Conservation (phyloP, 768 basidiomycete species). For the Dioszegia hungarica region DNA sequence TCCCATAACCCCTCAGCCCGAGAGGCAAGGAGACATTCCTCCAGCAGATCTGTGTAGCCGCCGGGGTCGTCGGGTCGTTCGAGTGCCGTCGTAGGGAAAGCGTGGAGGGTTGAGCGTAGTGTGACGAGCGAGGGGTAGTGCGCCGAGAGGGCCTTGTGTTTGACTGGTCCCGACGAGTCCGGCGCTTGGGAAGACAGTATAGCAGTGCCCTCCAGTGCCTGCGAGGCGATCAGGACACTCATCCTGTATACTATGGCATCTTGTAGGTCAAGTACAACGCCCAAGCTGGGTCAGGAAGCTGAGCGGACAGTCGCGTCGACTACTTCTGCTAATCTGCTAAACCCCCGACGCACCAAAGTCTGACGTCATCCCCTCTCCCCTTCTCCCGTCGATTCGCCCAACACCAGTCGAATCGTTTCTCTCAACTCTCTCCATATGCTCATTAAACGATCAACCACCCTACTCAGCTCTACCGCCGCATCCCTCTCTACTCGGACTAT, state of each 20-base stretch:
- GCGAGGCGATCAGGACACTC: too few relatives aligned
- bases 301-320: background rate
- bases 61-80: background rate
- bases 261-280: too few relatives aligned
- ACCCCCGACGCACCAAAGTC: too few relatives aligned
- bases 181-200: too few relatives aligned
- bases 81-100: background rate
- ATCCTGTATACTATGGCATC: too few relatives aligned
- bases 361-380: background rate
- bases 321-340: too few relatives aligned
- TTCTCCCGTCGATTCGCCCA: too few relatives aligned
- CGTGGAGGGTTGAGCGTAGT: constrained; percentile 19
- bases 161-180: too few relatives aligned
- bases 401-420: background rate
- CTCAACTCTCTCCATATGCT: background rate
- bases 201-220: too few relatives aligned
- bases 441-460: background rate
- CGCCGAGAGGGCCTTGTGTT: constrained; percentile 45
- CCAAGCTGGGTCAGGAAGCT: too few relatives aligned
- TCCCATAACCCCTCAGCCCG: background rate
- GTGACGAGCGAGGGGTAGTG: constrained; percentile 33
- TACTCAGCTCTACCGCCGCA: background rate
- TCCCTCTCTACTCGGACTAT: background rate
- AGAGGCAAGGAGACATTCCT: constrained; percentile 1
- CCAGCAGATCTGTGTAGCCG: constrained; percentile 13